A percentile compares a stretch with the other conserved stretches of the same genome.
Conservation (phyloP, 2,329 filamentous ascomycete species). For the Ophiostoma sp. region DNA sequence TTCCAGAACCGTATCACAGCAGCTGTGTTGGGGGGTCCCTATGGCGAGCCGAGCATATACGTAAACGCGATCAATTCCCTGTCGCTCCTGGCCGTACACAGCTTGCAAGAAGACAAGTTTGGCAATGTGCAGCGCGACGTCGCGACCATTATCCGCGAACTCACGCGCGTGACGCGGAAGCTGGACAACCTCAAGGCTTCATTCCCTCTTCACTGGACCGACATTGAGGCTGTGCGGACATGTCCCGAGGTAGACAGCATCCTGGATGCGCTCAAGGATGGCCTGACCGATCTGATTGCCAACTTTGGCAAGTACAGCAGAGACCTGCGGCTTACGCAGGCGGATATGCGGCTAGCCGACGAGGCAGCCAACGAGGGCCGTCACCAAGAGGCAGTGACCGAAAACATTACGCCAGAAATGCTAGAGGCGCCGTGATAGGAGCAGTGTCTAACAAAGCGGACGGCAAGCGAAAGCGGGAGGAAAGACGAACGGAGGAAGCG, state of each 20-base stretch:
- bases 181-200: constrained; percentile 61
- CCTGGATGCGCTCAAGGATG: constrained; percentile 56
- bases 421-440: constrained; percentile 9
- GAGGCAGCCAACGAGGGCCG: constrained; percentile 46
- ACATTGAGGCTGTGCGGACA: constrained; percentile 53
- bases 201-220: constrained; percentile 71
- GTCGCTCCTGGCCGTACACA: constrained; percentile 63
- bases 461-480: neutral
- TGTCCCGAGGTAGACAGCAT: constrained; percentile 67
- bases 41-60: constrained; percentile 62
- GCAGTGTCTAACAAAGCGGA: too few species aligned
- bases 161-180: constrained; percentile 62
- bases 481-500: neutral
- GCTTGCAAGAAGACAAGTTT: constrained; percentile 72
- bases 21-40: constrained; percentile 67
- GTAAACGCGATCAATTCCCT: constrained; percentile 67
- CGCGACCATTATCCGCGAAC: constrained; percentile 63
- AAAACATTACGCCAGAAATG: constrained; percentile 17
- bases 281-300: constrained; percentile 59
- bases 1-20: constrained; percentile 60
- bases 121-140: constrained; percentile 84
- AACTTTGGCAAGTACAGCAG: constrained; percentile 70
- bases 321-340: constrained; percentile 62
- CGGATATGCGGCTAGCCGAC: constrained; percentile 68
- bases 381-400: constrained; percentile 23